Evolutionary conservation across 805 yeast genomes (phyloP), one percentile per base, ranked within the genome.

Genomic region (Ogataea henricii): DNA sequence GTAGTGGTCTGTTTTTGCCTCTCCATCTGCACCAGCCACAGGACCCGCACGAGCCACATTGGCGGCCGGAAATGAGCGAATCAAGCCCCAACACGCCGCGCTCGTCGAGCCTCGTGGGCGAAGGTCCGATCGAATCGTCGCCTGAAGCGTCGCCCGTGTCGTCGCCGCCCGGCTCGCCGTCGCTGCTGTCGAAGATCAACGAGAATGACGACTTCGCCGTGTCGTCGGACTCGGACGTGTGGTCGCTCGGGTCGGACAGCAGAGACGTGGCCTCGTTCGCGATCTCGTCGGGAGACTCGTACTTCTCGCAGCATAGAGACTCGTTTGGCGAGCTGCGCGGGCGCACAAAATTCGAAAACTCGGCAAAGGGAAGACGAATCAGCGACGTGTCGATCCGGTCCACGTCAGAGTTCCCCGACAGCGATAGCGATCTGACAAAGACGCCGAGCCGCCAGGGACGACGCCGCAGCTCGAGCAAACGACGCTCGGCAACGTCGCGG

Each of bases 201-300:
- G 66, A 58, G 27, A 56, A 52, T 18, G 68, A 65, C 36, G 68
- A 66, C 30, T 62, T 55, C 49, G 70, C 69, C 1, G 40, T 66
- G 3, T 57, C 63, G 2, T 62, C 66, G 13, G 67, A 63, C 45
- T 60, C 65, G 3, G 67, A 63, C 44, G 59, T 57, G 5, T 59
- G 65, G 62, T 63, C 67, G 6, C 46, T 63, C 37, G 57, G 57
- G 16, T 57, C 62, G 3, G 60, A 53, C 22, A 27, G 36, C 18
- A 20, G 35, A 8, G 46, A 40, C 29, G 36, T 54, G 27, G 59
- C 53, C 23, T 42, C 55, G 18, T 49, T 62, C 33, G 47, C 56
- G 2, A 43, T 63, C n/a, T 57, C 68, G 3, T 65, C 70, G n/a
- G n/a, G n/a, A 6, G 70, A 66, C 45, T 64, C 69, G 7, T 66